Base-by-base conservation (phyloP, 208 protist genomes). In the Kentomonas sorsogonicus region DNA sequence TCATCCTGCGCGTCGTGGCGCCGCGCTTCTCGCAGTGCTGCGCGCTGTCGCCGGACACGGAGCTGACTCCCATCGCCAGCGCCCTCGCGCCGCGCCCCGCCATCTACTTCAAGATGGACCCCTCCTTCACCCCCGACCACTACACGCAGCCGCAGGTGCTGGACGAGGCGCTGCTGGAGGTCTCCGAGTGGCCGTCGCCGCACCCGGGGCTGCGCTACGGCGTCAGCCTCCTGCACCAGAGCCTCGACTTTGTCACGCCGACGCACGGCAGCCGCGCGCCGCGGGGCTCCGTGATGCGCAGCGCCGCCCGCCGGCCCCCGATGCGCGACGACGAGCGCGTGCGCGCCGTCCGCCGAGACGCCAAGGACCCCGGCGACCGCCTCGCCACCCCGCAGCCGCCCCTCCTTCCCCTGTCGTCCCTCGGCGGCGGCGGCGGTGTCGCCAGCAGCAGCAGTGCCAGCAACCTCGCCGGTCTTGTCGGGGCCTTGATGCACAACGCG, bases 11-110 rank as follows among this genome's bases (percentile, higher is more conserved):
- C 43, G 75, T 90, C 10, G 79, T 94, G 31, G 82, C 69, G 29
- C 82, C 82, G 41, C 76, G 82, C 18, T 86, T 89, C 40, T 75
- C 72, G 26, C 84, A 90, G 56, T 94, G 87, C 74, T 94, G 87
- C 60, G 25, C 69, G 7, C 69, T 89, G 10, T 94, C 87, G 2
- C 83, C 87, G 2, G 87, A 94, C 56, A 85, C 69, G 0, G 72
- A 73, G n/a, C 66, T 68, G 47, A 71, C 79, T 1, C 54, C 72
- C n/a, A 67, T 91, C 23, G 65, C 83, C 2, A 88, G 80, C 59
- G 75, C 77, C 0, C 60, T 91, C 30, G 73, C 77, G 16, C 83
- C 87, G 11, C 18, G 53, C 3, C 87, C 87, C 18, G 58, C 75
- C 15, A 63, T 72, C 11, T 80, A 72, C 53, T 84, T 89, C 62